These are phyloP conservation scores for Pseudogymnoascus sp. DNA, from an alignment of 2,329 filamentous ascomycete species.

Conservation along the genomic window DNA sequence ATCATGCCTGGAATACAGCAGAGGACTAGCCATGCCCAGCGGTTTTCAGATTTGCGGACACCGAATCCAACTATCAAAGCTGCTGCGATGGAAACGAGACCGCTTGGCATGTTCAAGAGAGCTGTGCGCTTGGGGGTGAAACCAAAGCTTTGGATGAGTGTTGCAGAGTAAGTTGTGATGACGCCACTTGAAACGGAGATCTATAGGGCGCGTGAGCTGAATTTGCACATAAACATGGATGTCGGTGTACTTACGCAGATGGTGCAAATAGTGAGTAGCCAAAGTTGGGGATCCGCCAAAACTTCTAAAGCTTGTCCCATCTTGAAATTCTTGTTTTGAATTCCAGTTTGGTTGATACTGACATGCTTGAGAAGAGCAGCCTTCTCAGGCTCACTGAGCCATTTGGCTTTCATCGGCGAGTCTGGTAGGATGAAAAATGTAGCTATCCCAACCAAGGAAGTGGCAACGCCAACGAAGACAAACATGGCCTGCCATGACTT, in stretches of 20 bases:
- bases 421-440: constrained; percentile 44
- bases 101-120: constrained; percentile 50
- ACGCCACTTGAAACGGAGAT: constrained; percentile 50
- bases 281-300: constrained; percentile 34
- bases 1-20: constrained; percentile 42
- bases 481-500: constrained; percentile 20
- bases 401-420: constrained; percentile 40
- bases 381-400: constrained; percentile 34
- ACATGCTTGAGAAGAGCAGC: constrained; percentile 44
- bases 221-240: not conserved
- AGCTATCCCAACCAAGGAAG: constrained; percentile 27
- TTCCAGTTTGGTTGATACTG: constrained; percentile 49
- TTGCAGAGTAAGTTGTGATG: constrained; percentile 42
- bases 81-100: constrained; percentile 46
- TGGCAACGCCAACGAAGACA: constrained; percentile 19
- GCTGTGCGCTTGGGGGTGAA: constrained; percentile 41
- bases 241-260: not conserved
- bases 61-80: constrained; percentile 44
- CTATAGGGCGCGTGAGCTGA: constrained; percentile 43
- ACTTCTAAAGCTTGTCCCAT: constrained; percentile 43
- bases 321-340: constrained; percentile 44
- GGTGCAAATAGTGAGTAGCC: constrained; percentile 20
- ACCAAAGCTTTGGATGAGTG: constrained; percentile 38
- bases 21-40: constrained; percentile 44
- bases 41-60: constrained; percentile 41